phyloP scores from a whole-genome alignment of 2,329 filamentous ascomycete species.

The Pyricularia grisea region DNA sequence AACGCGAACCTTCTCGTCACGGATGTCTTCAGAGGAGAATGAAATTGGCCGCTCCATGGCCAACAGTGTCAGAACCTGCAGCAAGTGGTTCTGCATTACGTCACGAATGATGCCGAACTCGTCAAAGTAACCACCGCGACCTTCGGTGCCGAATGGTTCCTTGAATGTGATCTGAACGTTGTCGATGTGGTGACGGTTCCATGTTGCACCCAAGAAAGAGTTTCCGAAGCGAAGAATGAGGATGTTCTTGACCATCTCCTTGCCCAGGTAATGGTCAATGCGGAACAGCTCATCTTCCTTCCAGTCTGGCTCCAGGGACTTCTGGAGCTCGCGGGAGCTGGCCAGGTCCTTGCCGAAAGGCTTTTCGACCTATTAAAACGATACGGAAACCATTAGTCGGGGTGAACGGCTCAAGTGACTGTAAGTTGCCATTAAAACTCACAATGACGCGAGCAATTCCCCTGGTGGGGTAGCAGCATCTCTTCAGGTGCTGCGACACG shows the following conservation, averaged over 20 bases:
- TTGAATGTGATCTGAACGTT: constrained; percentile 99
- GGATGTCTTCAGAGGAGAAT: constrained; percentile 95
- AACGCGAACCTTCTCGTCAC: constrained; percentile 96
- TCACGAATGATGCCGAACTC: constrained; percentile 99
- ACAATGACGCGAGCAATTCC: constrained; percentile 94
- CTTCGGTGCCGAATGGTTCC: constrained; percentile 97
- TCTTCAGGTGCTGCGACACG: constrained; percentile 94
- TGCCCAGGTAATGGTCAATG: constrained; percentile 98
- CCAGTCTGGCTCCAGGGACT: constrained; percentile 94
- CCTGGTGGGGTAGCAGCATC: constrained; percentile 86
- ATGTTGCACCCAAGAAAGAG: constrained; percentile 96
- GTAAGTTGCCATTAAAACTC: constrained; percentile 24
- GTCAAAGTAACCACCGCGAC: constrained; percentile 96
- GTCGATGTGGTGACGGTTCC: constrained; percentile 99
- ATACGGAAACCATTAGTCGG: constrained; percentile 8
- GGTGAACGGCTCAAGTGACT: background rate
- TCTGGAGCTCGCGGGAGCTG: constrained; percentile 90
- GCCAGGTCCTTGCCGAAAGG: constrained; percentile 95
- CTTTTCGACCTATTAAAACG: constrained; percentile 74
- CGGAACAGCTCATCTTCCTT: constrained; percentile 98
- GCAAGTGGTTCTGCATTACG: constrained; percentile 99
- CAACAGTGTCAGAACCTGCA: constrained; percentile 90
- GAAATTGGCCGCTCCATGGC: constrained; percentile 98
- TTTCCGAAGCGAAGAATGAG: constrained; percentile 96
- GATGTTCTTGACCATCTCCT: constrained; percentile 99